phyloP scores from a whole-genome alignment of 2,329 filamentous ascomycete species.

The Coniella vitis region DNA sequence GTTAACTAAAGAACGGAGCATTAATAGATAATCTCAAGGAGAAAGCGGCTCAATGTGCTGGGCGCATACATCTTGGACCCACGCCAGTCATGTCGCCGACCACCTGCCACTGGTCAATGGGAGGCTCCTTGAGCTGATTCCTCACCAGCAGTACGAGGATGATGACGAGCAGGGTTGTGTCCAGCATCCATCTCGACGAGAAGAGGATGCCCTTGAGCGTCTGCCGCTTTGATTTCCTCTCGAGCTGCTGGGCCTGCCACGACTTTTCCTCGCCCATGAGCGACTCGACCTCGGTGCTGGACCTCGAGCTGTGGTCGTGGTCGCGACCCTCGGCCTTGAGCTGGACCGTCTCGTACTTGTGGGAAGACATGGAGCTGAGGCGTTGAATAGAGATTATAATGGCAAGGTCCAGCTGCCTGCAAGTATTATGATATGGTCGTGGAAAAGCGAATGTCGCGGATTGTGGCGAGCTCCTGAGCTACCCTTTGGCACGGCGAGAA shows the following conservation, averaged over 20 bases:
- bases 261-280: conserved; percentile 33
- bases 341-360: conserved; percentile 26
- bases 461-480: conserved; percentile 2
- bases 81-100: conserved; percentile 31
- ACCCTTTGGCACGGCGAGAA: background rate
- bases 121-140: conserved; percentile 21
- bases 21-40: background rate
- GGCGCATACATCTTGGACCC: conserved; percentile 25
- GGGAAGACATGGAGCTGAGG: conserved; percentile 6
- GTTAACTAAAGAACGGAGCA: conserved; percentile 19
- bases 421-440: background rate
- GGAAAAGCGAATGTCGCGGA: background rate
- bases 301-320: conserved; percentile 25
- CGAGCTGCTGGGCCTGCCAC: conserved; percentile 25
- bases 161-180: conserved; percentile 31
- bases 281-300: conserved; percentile 34
- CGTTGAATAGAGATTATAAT: background rate
- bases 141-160: conserved; percentile 31
- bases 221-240: conserved; percentile 19
- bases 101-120: conserved; percentile 25
- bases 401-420: conserved; percentile 9
- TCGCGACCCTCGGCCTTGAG: conserved; percentile 23
- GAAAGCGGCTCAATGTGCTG: conserved; percentile 2
- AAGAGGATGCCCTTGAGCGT: conserved; percentile 22
- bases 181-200: conserved; percentile 31